Conservation (phyloP, 2,329 filamentous ascomycete genomes). For the Ambrosiella beaveri region DNA sequence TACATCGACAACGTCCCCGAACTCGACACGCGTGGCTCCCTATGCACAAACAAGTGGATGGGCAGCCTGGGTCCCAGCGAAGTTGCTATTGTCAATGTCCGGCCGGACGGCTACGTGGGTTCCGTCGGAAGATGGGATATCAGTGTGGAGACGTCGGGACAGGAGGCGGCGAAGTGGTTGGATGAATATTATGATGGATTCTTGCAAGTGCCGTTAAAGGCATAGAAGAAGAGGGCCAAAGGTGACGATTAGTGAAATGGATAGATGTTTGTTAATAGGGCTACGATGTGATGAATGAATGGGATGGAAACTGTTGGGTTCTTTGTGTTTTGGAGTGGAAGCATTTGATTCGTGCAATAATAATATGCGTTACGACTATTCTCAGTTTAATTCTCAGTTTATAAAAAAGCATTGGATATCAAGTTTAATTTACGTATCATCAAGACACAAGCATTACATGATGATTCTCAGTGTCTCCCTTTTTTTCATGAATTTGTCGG, state of each 20-base stretch:
- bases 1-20: conserved; percentile 50
- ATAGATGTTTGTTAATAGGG: too few species aligned
- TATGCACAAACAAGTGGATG: conserved; percentile 54
- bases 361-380: too few species aligned
- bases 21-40: conserved; percentile 31
- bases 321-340: too few species aligned
- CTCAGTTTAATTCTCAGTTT: too few species aligned
- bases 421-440: too few species aligned
- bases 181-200: conserved; percentile 38
- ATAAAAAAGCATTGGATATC: too few species aligned
- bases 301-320: too few species aligned
- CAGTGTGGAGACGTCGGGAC: conserved; percentile 31
- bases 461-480: background rate
- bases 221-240: background rate
- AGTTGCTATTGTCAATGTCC: conserved; percentile 48
- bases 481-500: conserved; percentile 28
- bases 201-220: conserved; percentile 28
- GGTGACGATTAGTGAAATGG: background rate
- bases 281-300: too few species aligned
- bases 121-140: conserved; percentile 39
- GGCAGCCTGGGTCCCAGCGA: conserved; percentile 38
- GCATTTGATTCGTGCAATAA: too few species aligned
- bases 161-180: conserved; percentile 36
- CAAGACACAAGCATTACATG: too few species aligned
- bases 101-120: conserved; percentile 59